phyloP scores from a whole-genome alignment of 176 grass and related monocot genomes.

The Rhynchospora pubera region DNA sequence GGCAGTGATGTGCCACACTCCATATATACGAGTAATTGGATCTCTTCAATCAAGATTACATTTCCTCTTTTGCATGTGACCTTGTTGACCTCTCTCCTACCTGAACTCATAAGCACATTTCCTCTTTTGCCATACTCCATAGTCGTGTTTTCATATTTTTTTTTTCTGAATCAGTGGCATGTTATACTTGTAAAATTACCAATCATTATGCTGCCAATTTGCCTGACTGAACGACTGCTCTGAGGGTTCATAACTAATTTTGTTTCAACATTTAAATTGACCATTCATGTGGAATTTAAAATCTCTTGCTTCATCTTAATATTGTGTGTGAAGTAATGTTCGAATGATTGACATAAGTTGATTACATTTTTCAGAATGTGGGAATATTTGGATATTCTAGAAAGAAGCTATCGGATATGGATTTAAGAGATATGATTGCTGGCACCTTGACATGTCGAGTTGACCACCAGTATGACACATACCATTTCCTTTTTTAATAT shows the following conservation, averaged over 20 bases:
- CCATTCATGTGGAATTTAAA: background rate
- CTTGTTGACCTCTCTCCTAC: no score
- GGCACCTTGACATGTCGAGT: slow-evolving; percentile 86
- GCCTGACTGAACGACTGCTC: background rate
- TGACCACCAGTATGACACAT: slow-evolving; percentile 74
- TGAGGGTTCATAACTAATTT: background rate
- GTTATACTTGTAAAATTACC: background rate
- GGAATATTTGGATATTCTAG: slow-evolving; percentile 98
- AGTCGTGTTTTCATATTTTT: background rate
- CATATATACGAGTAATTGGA: no score
- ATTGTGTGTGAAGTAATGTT: background rate
- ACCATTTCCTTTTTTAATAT: background rate
- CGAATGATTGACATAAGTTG: background rate
- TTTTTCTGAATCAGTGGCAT: background rate
- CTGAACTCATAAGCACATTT: no score
- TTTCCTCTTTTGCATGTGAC: no score
- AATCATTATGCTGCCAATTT: background rate
- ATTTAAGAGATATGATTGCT: slow-evolving; percentile 76
- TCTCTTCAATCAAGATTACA: no score
- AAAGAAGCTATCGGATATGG: slow-evolving; percentile 55
- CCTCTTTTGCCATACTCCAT: background rate
- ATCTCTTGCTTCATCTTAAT: background rate
- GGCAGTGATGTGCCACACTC: no score
- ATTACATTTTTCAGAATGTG: slow-evolving; percentile 56
- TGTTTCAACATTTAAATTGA: background rate